Evolutionary conservation across 176 grass and related monocot species (phyloP).

Genomic region (Luzula sylvatica): DNA sequence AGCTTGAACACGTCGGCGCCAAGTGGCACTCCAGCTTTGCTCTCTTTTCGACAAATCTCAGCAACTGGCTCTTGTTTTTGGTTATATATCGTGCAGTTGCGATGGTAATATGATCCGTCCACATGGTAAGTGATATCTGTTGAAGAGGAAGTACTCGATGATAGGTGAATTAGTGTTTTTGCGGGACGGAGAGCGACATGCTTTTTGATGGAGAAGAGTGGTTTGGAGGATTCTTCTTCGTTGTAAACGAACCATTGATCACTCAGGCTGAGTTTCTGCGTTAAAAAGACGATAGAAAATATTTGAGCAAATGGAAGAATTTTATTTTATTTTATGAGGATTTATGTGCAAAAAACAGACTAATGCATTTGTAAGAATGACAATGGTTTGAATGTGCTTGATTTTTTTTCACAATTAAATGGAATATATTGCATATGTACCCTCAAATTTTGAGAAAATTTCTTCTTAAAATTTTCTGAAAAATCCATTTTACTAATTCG

Average conservation of each 20-base stretch:
- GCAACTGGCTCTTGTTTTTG: conserved; percentile 33
- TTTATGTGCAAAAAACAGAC: neutral
- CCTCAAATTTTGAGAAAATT: neutral
- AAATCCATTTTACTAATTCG: no score
- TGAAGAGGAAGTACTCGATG: neutral
- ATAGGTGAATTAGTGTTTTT: conserved; percentile 17
- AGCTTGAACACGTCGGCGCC: conserved; percentile 78
- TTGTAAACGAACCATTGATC: conserved; percentile 59
- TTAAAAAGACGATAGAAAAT: neutral
- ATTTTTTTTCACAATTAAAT: neutral
- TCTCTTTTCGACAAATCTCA: conserved; percentile 66
- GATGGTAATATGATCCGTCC: conserved; percentile 63
- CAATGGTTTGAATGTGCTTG: neutral
- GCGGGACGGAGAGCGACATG: conserved; percentile 14
- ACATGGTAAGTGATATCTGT: conserved; percentile 30
- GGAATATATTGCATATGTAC: no score
- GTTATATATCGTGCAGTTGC: conserved; percentile 76
- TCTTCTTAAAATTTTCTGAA: no score
- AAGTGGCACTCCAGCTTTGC: conserved; percentile 25
- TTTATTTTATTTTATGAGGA: neutral
- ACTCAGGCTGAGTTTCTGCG: conserved; percentile 54
- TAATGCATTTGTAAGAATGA: neutral
- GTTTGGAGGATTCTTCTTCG: conserved; percentile 35
- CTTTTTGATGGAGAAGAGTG: conserved; percentile 47
- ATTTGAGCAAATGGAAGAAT: neutral